Conservation (phyloP, 2,329 filamentous ascomycete genomes). For the Dichotomopilus funicola region DNA sequence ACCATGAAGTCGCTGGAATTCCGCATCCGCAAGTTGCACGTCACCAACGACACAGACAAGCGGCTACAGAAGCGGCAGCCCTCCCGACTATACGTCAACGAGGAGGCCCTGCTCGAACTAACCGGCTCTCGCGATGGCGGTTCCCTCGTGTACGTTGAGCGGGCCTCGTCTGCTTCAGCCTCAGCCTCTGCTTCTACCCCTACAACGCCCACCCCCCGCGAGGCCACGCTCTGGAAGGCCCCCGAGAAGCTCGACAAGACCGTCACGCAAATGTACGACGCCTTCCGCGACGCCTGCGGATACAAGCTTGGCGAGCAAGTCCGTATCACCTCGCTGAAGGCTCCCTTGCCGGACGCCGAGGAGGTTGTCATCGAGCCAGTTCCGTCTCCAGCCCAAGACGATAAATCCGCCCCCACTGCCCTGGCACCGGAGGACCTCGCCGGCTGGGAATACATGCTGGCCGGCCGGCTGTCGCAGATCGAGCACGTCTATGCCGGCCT, state of each 20-base stretch:
- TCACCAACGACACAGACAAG: constrained; percentile 23
- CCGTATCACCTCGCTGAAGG: constrained; percentile 51
- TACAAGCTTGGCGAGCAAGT: constrained; percentile 65
- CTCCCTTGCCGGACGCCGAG: constrained; percentile 46
- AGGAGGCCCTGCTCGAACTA: constrained; percentile 40
- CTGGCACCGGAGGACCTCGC: constrained; percentile 29
- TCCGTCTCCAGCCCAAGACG: constrained; percentile 29
- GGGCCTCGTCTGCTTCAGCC: constrained; percentile 15
- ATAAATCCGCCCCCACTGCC: constrained; percentile 26
- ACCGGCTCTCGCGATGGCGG: constrained; percentile 39
- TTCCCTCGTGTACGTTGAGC: constrained; percentile 27
- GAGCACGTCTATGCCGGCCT: constrained; percentile 66
- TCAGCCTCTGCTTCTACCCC: too few relatives aligned
- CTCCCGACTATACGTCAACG: constrained; percentile 43
- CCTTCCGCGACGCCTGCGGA: constrained; percentile 64
- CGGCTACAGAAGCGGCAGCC: constrained; percentile 30
- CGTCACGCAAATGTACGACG: constrained; percentile 65
- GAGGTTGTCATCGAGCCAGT: constrained; percentile 56
- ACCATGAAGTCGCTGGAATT: constrained; percentile 25
- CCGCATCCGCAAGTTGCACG: constrained; percentile 23
- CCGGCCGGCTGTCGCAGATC: constrained; percentile 35
- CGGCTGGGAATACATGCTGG: constrained; percentile 34
- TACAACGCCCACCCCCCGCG: constrained; percentile 25
- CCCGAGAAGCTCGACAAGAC: constrained; percentile 57
- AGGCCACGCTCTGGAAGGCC: constrained; percentile 45